These are phyloP conservation scores for Tetracladium setigerum DNA, from an alignment of 495 filamentous ascomycete genomes.

Conservation along the genomic window DNA sequence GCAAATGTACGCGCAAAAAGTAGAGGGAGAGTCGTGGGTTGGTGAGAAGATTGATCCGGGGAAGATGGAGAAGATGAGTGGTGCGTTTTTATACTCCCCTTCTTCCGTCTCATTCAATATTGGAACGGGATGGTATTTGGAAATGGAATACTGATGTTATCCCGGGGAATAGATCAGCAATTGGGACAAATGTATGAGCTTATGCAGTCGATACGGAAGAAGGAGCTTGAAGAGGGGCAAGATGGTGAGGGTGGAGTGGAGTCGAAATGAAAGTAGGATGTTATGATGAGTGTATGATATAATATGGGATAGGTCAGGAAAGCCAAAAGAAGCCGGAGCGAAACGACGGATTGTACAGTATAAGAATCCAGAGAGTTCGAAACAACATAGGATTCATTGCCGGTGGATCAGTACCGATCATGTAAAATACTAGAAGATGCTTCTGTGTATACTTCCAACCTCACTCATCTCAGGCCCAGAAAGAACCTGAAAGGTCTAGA, in stretches of 20 bases:
- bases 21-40: slow-evolving; percentile 79
- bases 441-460: too few species aligned
- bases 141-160: slow-evolving; percentile 1
- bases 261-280: too few species aligned
- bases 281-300: too few species aligned
- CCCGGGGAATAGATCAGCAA: slow-evolving; percentile 69
- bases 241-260: neutral
- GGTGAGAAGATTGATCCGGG: slow-evolving; percentile 68
- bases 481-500: too few species aligned
- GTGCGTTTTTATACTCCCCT: slow-evolving; percentile 45
- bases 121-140: neutral
- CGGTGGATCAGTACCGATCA: too few species aligned
- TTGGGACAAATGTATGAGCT: slow-evolving; percentile 89
- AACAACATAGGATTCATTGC: too few species aligned
- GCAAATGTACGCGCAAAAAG: slow-evolving; percentile 85
- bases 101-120: neutral
- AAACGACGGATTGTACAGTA: too few species aligned
- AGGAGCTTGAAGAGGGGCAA: slow-evolving; percentile 30
- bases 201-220: slow-evolving; percentile 74
- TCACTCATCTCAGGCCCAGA: too few species aligned
- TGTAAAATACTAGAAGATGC: too few species aligned
- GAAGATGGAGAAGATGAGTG: slow-evolving; percentile 91
- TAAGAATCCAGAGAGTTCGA: too few species aligned
- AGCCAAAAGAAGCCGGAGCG: too few species aligned
- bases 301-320: too few species aligned